phyloP scores from a whole-genome alignment of 805 yeast species.

The Hanseniaspora occidentalis region DNA sequence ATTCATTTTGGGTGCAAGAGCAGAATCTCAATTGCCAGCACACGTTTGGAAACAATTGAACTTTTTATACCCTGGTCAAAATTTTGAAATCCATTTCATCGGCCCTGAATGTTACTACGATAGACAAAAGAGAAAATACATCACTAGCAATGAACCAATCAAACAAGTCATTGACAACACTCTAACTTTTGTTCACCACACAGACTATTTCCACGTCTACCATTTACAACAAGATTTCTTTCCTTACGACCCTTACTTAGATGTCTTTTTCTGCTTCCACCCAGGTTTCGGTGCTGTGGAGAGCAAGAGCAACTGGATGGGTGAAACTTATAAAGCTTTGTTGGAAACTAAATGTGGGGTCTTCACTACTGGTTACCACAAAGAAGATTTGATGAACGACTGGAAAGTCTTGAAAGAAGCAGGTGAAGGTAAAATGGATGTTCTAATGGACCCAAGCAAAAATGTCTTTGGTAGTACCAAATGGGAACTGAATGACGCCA shows the following conservation, averaged over 20 bases:
- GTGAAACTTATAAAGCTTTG: slow-evolving; percentile 70
- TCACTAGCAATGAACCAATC: slow-evolving; percentile 49
- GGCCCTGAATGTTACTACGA: slow-evolving; percentile 89
- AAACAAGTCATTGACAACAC: slow-evolving; percentile 54
- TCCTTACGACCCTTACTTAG: slow-evolving; percentile 96
- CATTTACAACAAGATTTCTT: slow-evolving; percentile 90
- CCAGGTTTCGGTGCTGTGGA: slow-evolving; percentile 88
- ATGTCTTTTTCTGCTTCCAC: slow-evolving; percentile 85
- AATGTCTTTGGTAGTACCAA: slow-evolving; percentile 78
- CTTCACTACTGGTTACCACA: slow-evolving; percentile 82
- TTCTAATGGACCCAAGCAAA: slow-evolving; percentile 58
- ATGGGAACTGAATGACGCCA: slow-evolving; percentile 85
- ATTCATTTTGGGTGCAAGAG: slow-evolving; percentile 81
- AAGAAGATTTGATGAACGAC: slow-evolving; percentile 58
- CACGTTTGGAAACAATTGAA: slow-evolving; percentile 93
- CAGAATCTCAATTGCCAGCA: slow-evolving; percentile 87
- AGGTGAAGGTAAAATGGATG: slow-evolving; percentile 67
- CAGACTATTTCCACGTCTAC: slow-evolving; percentile 81
- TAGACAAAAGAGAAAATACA: slow-evolving; percentile 49
- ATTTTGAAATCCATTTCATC: slow-evolving; percentile 78
- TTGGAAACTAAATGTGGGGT: slow-evolving; percentile 89
- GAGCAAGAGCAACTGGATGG: slow-evolving; percentile 77
- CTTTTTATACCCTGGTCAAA: slow-evolving; percentile 68
- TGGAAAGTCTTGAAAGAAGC: slow-evolving; percentile 53
- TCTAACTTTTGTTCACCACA: slow-evolving; percentile 66